These are phyloP conservation scores for Ophiosphaerella narmari DNA, from an alignment of 2,329 filamentous ascomycete species.

Conservation along the genomic window DNA sequence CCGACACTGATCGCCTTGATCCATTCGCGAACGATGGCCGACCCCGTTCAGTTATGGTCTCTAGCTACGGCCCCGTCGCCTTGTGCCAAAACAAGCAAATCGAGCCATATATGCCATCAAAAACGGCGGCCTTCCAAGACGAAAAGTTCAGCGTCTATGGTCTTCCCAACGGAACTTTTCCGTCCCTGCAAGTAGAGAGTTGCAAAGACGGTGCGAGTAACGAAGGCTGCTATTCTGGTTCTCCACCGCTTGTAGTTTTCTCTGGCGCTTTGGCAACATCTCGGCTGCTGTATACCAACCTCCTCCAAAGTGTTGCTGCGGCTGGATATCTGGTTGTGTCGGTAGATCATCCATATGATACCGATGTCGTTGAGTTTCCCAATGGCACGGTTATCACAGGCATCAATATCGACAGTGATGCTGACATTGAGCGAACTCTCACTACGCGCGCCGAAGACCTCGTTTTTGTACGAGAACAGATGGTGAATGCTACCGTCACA, in stretches of 20 bases:
- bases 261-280: conserved; percentile 53
- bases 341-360: conserved; percentile 58
- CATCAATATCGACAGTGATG: conserved; percentile 26
- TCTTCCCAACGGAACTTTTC: conserved; percentile 31
- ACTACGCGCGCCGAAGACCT: conserved; percentile 29
- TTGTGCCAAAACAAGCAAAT: conserved; percentile 12
- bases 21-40: conserved; percentile 24
- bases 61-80: conserved; percentile 25
- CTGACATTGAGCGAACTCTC: conserved; percentile 23
- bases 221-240: neutral
- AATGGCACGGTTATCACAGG: conserved; percentile 43
- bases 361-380: conserved; percentile 56
- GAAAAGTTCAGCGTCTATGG: conserved; percentile 29
- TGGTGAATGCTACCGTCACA: conserved; percentile 14
- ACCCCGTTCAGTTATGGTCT: conserved; percentile 27
- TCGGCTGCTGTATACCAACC: conserved; percentile 49
- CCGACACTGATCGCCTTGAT: conserved; percentile 23
- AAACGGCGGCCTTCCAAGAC: conserved; percentile 25
- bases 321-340: conserved; percentile 55
- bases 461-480: conserved; percentile 23
- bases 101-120: conserved; percentile 28
- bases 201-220: conserved; percentile 9
- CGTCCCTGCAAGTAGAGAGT: conserved; percentile 18
- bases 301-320: conserved; percentile 54
- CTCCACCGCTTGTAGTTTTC: conserved; percentile 47